These are phyloP conservation scores for Penicillium freii DNA, from an alignment of 2,329 filamentous ascomycete genomes.

Conservation along the genomic window DNA sequence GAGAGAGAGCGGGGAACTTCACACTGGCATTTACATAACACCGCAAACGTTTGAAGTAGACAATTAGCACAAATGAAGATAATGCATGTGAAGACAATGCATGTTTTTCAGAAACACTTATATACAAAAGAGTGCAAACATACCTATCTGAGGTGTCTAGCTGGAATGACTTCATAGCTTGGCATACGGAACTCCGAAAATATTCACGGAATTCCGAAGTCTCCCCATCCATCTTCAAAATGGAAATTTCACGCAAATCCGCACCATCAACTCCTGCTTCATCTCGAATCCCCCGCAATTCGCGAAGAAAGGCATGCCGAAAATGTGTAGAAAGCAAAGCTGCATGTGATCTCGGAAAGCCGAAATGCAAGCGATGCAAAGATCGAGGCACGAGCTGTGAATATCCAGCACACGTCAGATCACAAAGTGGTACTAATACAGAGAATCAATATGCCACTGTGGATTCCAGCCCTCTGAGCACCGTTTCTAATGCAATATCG, in stretches of 20 bases:
- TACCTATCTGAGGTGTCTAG: not conserved
- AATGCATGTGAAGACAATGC: not conserved
- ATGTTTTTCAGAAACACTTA: not conserved
- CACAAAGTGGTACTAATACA: not conserved
- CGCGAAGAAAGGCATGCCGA: constrained; percentile 23
- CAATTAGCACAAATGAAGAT: too few relatives aligned
- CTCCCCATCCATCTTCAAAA: not conserved
- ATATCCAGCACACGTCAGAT: constrained; percentile 4
- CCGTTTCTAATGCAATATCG: not conserved
- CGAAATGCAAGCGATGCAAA: constrained; percentile 20
- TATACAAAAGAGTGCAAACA: not conserved
- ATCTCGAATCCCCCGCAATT: not conserved
- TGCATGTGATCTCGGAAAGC: constrained; percentile 19
- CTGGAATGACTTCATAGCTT: not conserved
- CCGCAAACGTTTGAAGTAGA: not conserved
- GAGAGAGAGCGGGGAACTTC: not conserved
- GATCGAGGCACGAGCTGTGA: constrained; percentile 15
- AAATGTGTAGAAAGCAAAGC: constrained; percentile 22
- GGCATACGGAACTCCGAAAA: not conserved
- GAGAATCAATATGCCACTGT: not conserved
- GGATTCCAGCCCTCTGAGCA: not conserved
- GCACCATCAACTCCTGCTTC: not conserved
- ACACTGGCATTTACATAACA: not conserved
- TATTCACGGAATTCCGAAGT: not conserved
- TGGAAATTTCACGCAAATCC: not conserved